Conservation (phyloP, 148 eudicot species). For the Nepenthes gracilis region DNA sequence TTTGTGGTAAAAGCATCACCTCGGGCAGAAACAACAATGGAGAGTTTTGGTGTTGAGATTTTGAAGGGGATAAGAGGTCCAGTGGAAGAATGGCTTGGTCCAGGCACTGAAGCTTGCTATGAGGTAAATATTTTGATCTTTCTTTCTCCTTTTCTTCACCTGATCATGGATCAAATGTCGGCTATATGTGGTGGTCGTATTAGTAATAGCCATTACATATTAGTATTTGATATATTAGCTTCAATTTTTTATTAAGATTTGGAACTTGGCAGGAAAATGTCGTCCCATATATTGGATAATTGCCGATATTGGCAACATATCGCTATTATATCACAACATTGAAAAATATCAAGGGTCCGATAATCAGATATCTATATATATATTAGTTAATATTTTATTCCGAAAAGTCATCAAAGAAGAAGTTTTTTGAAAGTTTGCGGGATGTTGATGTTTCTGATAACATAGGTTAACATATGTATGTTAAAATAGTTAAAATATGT, state of each 20-base stretch:
- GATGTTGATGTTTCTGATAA: neutral
- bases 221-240: no score
- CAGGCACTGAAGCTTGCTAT: constrained; percentile 93
- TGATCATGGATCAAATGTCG: neutral
- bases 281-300: neutral
- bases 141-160: constrained; percentile 1
- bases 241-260: neutral
- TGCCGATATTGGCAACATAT: no score
- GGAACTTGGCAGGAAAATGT: neutral
- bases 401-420: no score
- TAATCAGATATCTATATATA: no score
- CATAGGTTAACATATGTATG: no score
- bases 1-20: constrained; percentile 86
- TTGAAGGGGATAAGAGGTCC: constrained; percentile 85
- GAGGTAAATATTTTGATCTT: constrained; percentile 76
- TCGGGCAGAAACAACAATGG: constrained; percentile 94
- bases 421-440: neutral
- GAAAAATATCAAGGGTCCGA: no score
- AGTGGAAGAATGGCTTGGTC: constrained; percentile 90
- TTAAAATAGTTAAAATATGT: no score
- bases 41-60: constrained; percentile 82
- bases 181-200: no score
- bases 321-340: no score
- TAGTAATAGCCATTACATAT: no score
- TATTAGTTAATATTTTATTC: no score